Evolutionary conservation across 805 yeast species (phyloP), one percentile per base, ranked within the genome.

Genomic region (Lipomyces chichibuensis): DNA sequence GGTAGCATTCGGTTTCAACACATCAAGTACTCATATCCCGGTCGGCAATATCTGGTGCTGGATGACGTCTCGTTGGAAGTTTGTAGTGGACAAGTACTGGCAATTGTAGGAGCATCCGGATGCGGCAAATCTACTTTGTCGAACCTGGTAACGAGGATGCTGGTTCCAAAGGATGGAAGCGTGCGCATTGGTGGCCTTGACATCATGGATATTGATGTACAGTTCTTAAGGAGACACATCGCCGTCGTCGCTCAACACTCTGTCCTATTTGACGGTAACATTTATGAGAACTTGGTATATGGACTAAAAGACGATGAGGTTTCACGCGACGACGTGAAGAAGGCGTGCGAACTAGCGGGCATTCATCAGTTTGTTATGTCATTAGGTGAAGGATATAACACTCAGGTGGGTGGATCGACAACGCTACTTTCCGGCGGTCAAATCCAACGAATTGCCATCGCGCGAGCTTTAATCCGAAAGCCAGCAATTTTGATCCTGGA

Each of bases 121-220:
- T 84, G 89, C 14, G 99, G 99, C 0, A 95, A 95, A 77, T 89
- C 97, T 0, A 92, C 98, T 0, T 69, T 94, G 1, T 77, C 86
- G 0, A 80, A 83, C 0, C 72, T 93, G 13, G 69, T 93, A 0
- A 77, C 87, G 1, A 80, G 88, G 60, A 76, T 93, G 0, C 86
- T 86, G 67, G 75, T 75, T 0, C 78, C 82, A 2, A 71, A 77
- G 2, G 70, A 77, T 0, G 83, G 85, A 0, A 62, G 78, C 0
- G 77, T 89, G 1, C 72, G 74, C 9, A 68, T 89, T 8, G 84
- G 82, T 53, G 86, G 84, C 0, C 70, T 73, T 1, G 86, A 87
- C 66, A 78, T 91, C 0, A 76, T 78, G 13, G 74, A 75, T 0
- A 76, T 89, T 57, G 82, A 86, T 63, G 69, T 84, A 0, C 76